A percentile compares a stretch with the other conserved stretches of the same genome.
Evolutionary conservation across 192 early-diverging fungal genomes (phyloP).

Genomic region (Coemansia sp.): DNA sequence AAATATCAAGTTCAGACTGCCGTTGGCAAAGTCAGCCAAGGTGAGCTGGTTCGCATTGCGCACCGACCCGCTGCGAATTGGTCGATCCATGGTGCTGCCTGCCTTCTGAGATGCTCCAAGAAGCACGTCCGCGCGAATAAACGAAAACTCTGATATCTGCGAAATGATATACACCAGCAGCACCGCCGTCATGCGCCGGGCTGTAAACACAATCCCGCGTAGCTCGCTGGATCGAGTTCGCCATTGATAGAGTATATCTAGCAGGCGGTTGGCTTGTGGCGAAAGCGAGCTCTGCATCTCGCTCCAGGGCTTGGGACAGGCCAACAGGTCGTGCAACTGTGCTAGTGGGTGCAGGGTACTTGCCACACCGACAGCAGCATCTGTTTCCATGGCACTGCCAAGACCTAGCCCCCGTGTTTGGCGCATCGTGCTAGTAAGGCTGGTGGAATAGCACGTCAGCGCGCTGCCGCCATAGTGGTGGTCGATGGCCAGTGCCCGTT

Average conservation of each 20-base stretch:
- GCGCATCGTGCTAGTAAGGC: background rate
- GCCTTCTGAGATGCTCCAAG: slow-evolving; percentile 32
- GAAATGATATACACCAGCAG: slow-evolving; percentile 53
- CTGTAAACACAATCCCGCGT: slow-evolving; percentile 86
- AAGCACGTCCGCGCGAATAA: slow-evolving; percentile 36
- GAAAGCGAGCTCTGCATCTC: slow-evolving; percentile 45
- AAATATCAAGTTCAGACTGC: slow-evolving; percentile 72
- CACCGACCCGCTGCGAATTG: slow-evolving; percentile 33
- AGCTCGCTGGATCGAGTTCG: slow-evolving; percentile 49
- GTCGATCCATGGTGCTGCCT: slow-evolving; percentile 16
- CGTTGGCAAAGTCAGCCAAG: slow-evolving; percentile 63
- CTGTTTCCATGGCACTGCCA: background rate
- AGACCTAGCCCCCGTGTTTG: too few species aligned
- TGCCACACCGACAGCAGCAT: background rate
- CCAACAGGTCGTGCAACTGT: slow-evolving; percentile 4
- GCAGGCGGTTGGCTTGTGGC: slow-evolving; percentile 66
- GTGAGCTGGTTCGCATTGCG: slow-evolving; percentile 36
- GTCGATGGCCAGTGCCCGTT: slow-evolving; percentile 10
- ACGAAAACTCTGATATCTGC: slow-evolving; percentile 52
- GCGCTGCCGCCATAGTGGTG: slow-evolving; percentile 9
- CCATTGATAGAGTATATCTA: slow-evolving; percentile 60
- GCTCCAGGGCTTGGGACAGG: slow-evolving; percentile 19
- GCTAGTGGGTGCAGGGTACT: slow-evolving; percentile 13
- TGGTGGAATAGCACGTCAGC: background rate
- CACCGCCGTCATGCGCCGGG: slow-evolving; percentile 67